phyloP scores from a whole-genome alignment of 164 flowering plant species.

The Litsea cubeba region DNA sequence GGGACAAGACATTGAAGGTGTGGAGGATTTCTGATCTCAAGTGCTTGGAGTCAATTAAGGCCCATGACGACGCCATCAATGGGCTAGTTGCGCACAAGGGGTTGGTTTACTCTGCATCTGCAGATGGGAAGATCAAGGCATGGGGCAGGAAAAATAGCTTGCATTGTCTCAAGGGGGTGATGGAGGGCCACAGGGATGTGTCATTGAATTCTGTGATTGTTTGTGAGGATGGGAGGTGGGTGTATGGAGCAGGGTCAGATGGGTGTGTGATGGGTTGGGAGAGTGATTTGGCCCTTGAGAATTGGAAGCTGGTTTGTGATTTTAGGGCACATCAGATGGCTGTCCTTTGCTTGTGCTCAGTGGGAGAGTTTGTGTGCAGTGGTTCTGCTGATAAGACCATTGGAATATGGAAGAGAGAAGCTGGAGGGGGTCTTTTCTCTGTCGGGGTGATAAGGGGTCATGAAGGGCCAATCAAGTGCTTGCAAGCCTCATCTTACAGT shows the following conservation, averaged over 20 bases:
- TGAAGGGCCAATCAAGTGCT: slow-evolving; percentile 87
- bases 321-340: slow-evolving; percentile 71
- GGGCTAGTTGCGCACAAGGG: slow-evolving; percentile 55
- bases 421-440: slow-evolving; percentile 36
- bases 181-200: slow-evolving; percentile 78
- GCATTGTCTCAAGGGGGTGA: slow-evolving; percentile 49
- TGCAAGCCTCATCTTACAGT: slow-evolving; percentile 58
- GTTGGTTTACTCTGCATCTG: slow-evolving; percentile 72
- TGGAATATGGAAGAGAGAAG: slow-evolving; percentile 70
- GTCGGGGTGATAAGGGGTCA: slow-evolving; percentile 65
- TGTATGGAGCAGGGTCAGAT: slow-evolving; percentile 79
- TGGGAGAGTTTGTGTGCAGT: slow-evolving; percentile 66
- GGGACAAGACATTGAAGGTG: slow-evolving; percentile 95
- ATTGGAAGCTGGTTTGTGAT: slow-evolving; percentile 59
- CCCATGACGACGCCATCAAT: slow-evolving; percentile 94
- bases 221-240: slow-evolving; percentile 54
- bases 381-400: slow-evolving; percentile 92
- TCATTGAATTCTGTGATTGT: slow-evolving; percentile 68
- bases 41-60: slow-evolving; percentile 83
- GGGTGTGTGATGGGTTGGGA: slow-evolving; percentile 88
- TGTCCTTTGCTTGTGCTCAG: slow-evolving; percentile 65
- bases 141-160: slow-evolving; percentile 46
- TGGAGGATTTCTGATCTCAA: slow-evolving; percentile 83
- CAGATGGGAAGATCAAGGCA: slow-evolving; percentile 87
- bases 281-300: slow-evolving; percentile 22